Percentiles rank a stretch among this genome's conserved stretches.
Conservation (phyloP, 345 rosid genomes). For the Syzygium aqueum region DNA sequence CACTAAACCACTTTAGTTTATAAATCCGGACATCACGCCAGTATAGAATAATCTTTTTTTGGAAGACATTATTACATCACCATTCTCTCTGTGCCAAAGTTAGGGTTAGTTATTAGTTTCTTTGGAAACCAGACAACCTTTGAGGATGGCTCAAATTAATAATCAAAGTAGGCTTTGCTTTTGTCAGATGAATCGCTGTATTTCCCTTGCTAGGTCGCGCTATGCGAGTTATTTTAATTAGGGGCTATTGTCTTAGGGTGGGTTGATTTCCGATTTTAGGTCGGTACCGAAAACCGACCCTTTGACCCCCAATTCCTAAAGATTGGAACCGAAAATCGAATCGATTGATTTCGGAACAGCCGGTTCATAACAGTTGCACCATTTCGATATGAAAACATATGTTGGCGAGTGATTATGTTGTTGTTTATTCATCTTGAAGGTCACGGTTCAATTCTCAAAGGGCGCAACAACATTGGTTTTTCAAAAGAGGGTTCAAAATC, state of each 20-base stretch:
- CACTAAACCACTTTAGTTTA: neutral
- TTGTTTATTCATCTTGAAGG: neutral
- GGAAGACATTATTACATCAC: neutral
- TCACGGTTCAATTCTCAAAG: neutral
- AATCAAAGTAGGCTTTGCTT: neutral
- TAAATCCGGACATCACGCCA: neutral
- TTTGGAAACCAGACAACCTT: neutral
- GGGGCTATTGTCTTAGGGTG: neutral
- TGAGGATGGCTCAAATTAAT: neutral
- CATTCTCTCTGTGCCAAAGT: neutral
- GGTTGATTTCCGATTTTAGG: neutral
- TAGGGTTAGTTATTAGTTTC: neutral
- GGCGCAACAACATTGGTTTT: neutral
- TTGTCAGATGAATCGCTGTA: neutral
- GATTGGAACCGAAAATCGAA: neutral
- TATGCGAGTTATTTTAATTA: neutral
- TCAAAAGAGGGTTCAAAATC: neutral
- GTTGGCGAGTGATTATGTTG: neutral
- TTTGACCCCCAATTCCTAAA: neutral
- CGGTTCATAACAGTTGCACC: neutral
- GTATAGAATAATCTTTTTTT: neutral
- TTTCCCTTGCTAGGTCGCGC: neutral
- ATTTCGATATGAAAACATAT: neutral
- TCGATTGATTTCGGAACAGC: rapidly evolving
- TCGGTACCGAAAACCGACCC: neutral